These are phyloP conservation scores for Hypoxylon lienhwacheense DNA, from an alignment of 495 filamentous ascomycete species.

Conservation along the genomic window DNA sequence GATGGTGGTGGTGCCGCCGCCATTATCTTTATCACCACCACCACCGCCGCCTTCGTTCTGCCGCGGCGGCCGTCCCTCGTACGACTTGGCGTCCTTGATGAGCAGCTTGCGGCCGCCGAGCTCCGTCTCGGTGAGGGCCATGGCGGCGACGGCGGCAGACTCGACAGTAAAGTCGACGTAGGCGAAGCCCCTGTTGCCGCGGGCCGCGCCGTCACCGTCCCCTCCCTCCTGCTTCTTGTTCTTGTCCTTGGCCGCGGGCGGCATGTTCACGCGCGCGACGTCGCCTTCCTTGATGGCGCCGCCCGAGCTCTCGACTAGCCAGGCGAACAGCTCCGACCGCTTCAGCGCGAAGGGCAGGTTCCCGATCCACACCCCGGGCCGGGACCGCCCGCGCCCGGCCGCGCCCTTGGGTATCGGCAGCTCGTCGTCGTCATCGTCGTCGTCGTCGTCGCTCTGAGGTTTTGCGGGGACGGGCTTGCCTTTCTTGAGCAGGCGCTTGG, in stretches of 20 bases:
- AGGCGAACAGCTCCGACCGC: constrained; percentile 68
- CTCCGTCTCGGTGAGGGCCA: constrained; percentile 79
- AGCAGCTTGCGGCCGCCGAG: constrained; percentile 74
- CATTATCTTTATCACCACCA: too few relatives aligned
- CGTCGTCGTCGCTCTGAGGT: constrained; percentile 48
- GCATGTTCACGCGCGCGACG: constrained; percentile 85
- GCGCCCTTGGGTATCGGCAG: constrained; percentile 39
- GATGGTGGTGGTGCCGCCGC: constrained; percentile 33
- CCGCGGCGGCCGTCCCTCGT: constrained; percentile 70
- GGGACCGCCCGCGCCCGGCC: constrained; percentile 55
- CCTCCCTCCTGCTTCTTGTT: constrained; percentile 23
- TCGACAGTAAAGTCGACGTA: constrained; percentile 87
- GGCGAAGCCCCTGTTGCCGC: constrained; percentile 78
- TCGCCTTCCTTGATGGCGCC: constrained; percentile 64
- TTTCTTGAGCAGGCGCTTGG: constrained; percentile 78
- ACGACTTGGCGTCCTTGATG: constrained; percentile 89
- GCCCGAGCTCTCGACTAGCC: constrained; percentile 67
- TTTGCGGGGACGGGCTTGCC: constrained; percentile 56
- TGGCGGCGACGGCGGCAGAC: constrained; percentile 66
- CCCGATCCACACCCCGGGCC: constrained; percentile 91
- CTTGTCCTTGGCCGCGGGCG: constrained; percentile 56
- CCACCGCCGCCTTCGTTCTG: constrained; percentile 41
- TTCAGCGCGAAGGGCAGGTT: constrained; percentile 84
- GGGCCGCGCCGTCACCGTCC: constrained; percentile 50
- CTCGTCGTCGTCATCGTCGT: constrained; percentile 42